Evolutionary conservation across 208 protist species (phyloP).

Genomic region (Crithidia acanthocephali): DNA sequence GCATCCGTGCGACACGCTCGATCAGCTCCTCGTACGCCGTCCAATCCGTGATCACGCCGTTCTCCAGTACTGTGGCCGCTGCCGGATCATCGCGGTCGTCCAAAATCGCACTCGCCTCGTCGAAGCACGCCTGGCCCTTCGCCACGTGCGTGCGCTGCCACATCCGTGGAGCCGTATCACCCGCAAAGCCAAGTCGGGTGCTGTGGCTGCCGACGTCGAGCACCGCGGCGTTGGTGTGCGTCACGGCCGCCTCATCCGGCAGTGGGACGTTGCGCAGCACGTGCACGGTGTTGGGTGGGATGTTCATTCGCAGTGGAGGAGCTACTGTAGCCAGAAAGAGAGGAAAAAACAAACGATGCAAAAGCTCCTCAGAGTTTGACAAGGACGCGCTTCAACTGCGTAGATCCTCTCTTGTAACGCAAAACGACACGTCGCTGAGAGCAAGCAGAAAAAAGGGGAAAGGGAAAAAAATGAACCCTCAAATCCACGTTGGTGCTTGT

Average conservation of each 20-base stretch:
- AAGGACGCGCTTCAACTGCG: too few species aligned
- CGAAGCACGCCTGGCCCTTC: constrained; percentile 39
- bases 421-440: too few species aligned
- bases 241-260: constrained; percentile 82
- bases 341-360: background rate
- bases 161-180: constrained; percentile 85
- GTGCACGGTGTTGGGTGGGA: constrained; percentile 83
- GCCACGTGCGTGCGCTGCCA: constrained; percentile 73
- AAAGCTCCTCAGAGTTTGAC: too few species aligned
- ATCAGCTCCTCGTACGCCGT: constrained; percentile 87
- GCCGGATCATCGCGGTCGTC: constrained; percentile 21
- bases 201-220: constrained; percentile 87
- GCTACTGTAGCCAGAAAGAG: background rate
- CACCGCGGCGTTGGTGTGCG: constrained; percentile 82
- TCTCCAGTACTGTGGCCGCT: constrained; percentile 44
- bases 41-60: constrained; percentile 83
- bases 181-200: constrained; percentile 85
- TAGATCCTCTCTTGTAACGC: too few species aligned
- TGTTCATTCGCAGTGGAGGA: constrained; percentile 57
- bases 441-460: too few species aligned
- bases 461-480: background rate
- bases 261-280: constrained; percentile 88
- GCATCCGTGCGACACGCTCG: constrained; percentile 66
- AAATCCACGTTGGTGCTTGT: too few species aligned
- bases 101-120: constrained; percentile 53